phyloP scores from a whole-genome alignment of 2,329 filamentous ascomycete species.

The Botrytis fragariae region DNA sequence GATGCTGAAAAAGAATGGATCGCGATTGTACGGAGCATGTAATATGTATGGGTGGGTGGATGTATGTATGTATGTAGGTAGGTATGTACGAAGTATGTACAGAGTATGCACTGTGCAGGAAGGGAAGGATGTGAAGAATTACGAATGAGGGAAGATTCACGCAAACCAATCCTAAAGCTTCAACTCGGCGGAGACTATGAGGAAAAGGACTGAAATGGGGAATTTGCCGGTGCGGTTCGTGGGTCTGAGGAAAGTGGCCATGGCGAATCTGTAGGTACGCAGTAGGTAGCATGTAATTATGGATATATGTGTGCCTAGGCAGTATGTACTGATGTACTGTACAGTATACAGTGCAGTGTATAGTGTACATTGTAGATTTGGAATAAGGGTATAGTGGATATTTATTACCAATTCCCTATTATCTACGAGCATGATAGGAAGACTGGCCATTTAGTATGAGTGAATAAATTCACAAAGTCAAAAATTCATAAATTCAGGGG shows the following conservation, averaged over 20 bases:
- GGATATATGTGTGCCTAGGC: not conserved
- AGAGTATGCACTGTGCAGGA: constrained; percentile 1
- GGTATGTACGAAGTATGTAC: not conserved
- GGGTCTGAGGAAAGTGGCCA: constrained; percentile 3
- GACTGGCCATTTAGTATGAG: not conserved
- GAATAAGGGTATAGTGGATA: not conserved
- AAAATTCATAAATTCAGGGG: not conserved
- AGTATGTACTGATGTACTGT: not conserved
- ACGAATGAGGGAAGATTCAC: not conserved
- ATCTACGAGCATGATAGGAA: not conserved
- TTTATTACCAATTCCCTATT: not conserved
- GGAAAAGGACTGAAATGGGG: not conserved
- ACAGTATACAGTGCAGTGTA: not conserved
- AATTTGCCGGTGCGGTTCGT: not conserved
- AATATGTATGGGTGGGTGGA: not conserved
- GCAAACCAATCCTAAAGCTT: constrained; percentile 7
- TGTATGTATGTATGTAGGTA: not conserved
- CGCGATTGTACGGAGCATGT: not conserved
- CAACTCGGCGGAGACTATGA: not conserved
- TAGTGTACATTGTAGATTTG: not conserved
- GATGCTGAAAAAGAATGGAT: not conserved
- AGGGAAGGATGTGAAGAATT: not conserved
- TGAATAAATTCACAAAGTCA: not conserved
- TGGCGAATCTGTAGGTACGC: not conserved
- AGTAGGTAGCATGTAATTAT: not conserved